Base-by-base conservation (phyloP, 306 rosid species). In the Ochetophila trinervis region DNA sequence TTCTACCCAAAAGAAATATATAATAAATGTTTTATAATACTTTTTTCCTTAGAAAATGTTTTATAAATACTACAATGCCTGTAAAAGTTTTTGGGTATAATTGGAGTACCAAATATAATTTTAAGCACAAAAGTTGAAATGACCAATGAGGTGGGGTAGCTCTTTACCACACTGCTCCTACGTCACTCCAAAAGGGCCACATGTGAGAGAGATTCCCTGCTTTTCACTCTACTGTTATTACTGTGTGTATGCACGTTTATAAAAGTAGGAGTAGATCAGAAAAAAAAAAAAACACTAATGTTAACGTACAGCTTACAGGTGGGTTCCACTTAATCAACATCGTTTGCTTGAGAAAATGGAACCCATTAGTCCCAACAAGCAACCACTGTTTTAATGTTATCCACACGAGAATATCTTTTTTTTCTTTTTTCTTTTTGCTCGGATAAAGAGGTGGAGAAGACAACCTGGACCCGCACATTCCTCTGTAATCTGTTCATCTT, bases 381-480 rank as follows among this genome's bases (percentile, higher is more conserved):
- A 61, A 54, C 72, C 67, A 42, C 57, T 64, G 50, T 53, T 60
- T 69, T 51, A 57, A 66, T 79, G 83, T 83, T 82, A 84, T 86
- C 91, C 88, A 82, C 90, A 71, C 58, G 66, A 74, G 58, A 72
- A 60, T 62, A 53, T 78, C 75, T 58, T 23, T 4, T 23, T 6
- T 13, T 17, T 16, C 16, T 4, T 16, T 14, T 24, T 8, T 53
- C 18, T 18, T 35, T 16, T 8, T 62, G 51, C 35, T 78, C 65
- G 75, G 63, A 68, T 76, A 79, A 79, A 80, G 84, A 70, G 77
- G 78, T 67, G 61, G 81, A 63, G 62, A 48, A 2, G 85, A 82
- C 96, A 89, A 69, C 85, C 86, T 81, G 95, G 97, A 78, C 95
- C 89, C 91, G 66, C 90, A 76, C 76, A 59, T 85, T 73, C 84